phyloP scores from a whole-genome alignment of 2,329 filamentous ascomycete species.

The Aureobasidium pullulans region DNA sequence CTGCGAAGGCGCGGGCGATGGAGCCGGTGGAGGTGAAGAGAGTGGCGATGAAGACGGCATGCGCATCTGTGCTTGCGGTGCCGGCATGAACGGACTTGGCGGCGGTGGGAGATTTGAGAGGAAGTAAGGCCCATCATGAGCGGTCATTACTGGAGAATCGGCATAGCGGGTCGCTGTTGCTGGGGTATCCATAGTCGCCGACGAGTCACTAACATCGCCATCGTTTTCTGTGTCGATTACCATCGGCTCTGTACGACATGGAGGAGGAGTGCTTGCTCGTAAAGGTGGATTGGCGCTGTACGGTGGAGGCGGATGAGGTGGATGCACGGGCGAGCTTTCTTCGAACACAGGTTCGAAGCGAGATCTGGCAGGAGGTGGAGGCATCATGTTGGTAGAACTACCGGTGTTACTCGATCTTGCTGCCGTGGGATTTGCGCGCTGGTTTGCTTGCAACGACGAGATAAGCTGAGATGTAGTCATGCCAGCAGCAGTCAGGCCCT shows the following conservation, averaged over 20 bases:
- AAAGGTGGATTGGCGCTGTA: neutral
- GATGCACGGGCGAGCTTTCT: neutral
- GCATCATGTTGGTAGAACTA: neutral
- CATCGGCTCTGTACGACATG: neutral
- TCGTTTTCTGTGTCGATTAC: neutral
- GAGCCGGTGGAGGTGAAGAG: neutral
- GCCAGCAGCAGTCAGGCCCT: neutral
- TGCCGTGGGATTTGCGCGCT: neutral
- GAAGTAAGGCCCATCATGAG: neutral
- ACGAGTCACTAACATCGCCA: conserved; percentile 7
- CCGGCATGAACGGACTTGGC: neutral
- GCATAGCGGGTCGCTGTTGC: neutral
- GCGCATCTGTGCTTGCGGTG: neutral
- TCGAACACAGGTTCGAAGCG: neutral
- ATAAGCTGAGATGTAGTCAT: neutral
- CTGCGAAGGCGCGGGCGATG: neutral
- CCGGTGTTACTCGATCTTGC: neutral
- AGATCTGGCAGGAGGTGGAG: neutral
- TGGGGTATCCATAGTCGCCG: neutral
- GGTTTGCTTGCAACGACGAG: neutral
- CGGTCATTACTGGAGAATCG: neutral
- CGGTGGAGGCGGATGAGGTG: conserved; percentile 3
- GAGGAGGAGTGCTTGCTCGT: neutral
- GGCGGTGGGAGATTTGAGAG: neutral
- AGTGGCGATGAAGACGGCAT: neutral